Conservation (phyloP, 805 yeast species). For the Wickerhamomyces silvicola region DNA sequence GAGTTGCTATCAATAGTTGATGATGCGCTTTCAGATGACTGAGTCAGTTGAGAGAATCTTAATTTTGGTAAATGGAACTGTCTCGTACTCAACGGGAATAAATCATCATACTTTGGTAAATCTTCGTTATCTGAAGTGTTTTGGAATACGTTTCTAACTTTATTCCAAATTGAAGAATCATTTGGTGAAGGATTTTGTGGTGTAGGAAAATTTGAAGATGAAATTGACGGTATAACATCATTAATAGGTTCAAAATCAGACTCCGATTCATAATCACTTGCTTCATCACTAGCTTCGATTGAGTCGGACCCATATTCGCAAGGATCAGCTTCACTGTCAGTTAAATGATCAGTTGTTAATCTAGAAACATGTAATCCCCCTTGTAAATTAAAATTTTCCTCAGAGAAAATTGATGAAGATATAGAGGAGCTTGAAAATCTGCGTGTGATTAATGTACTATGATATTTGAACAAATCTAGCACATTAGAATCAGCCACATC, state of each 20-base stretch:
- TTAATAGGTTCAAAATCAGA: slow-evolving; percentile 5
- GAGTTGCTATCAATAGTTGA: slow-evolving; percentile 3
- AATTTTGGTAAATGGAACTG: slow-evolving; percentile 13
- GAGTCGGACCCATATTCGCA: slow-evolving; percentile 13
- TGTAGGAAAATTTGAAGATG: neutral
- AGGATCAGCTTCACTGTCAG: slow-evolving; percentile 21
- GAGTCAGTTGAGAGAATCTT: slow-evolving; percentile 11
- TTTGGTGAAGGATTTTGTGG: slow-evolving; percentile 1
- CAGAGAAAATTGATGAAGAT: slow-evolving; percentile 24
- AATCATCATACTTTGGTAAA: slow-evolving; percentile 69
- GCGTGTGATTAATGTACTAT: no score
- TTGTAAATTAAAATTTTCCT: slow-evolving; percentile 22
- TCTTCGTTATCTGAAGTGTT: slow-evolving; percentile 26
- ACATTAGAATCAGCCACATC: slow-evolving; percentile 35
- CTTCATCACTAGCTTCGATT: slow-evolving; percentile 22
- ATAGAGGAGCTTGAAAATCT: slow-evolving; percentile 20
- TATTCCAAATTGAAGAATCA: slow-evolving; percentile 30
- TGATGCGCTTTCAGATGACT: no score
- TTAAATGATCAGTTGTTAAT: slow-evolving; percentile 24
- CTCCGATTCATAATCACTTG: slow-evolving; percentile 22
- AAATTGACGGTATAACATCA: neutral
- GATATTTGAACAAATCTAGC: slow-evolving; percentile 23
- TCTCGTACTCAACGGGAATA: slow-evolving; percentile 44
- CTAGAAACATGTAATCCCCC: slow-evolving; percentile 28
- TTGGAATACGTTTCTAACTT: slow-evolving; percentile 28